Percentiles rank a stretch among this genome's conserved stretches.
Conservation (phyloP, 1,139 yeast genomes). For the Suhomyces maxii region DNA sequence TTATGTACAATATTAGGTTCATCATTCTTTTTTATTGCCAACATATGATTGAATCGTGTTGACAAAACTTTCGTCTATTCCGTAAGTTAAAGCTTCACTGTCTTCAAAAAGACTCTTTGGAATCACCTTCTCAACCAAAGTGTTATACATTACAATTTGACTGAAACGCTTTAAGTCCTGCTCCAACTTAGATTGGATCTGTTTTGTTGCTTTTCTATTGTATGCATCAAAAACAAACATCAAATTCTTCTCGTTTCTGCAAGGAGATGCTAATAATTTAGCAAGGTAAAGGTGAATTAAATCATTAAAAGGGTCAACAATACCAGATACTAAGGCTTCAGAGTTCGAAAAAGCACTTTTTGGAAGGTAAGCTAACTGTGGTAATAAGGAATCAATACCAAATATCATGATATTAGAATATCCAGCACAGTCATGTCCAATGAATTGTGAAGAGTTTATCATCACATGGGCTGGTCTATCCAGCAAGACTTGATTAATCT, state of each 20-base stretch:
- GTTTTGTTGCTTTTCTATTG: constrained; percentile 1
- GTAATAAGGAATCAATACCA: constrained; percentile 27
- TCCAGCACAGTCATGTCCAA: constrained; percentile 18
- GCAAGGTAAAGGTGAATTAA: constrained; percentile 22
- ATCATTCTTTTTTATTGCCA: constrained; percentile 2
- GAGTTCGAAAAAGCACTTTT: neutral
- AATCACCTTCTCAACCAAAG: constrained; percentile 6
- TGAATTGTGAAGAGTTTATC: constrained; percentile 15
- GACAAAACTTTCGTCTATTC: constrained; percentile 7
- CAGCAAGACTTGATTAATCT: neutral
- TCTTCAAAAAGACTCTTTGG: neutral
- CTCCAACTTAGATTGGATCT: neutral
- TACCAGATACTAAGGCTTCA: constrained; percentile 18
- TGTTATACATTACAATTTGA: constrained; percentile 20
- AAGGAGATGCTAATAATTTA: constrained; percentile 15
- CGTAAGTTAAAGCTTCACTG: constrained; percentile 2
- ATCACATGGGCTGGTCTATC: constrained; percentile 1
- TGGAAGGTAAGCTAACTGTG: constrained; percentile 22
- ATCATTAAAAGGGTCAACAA: constrained; percentile 27
- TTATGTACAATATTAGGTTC: constrained; percentile 1
- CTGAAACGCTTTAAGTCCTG: constrained; percentile 16
- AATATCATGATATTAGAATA: constrained; percentile 20
- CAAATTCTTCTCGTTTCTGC: constrained; percentile 12
- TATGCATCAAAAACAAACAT: constrained; percentile 15
- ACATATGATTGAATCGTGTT: neutral